Conservation (phyloP, 352 stramenopile species). For the Aphanomyces euteiches region DNA sequence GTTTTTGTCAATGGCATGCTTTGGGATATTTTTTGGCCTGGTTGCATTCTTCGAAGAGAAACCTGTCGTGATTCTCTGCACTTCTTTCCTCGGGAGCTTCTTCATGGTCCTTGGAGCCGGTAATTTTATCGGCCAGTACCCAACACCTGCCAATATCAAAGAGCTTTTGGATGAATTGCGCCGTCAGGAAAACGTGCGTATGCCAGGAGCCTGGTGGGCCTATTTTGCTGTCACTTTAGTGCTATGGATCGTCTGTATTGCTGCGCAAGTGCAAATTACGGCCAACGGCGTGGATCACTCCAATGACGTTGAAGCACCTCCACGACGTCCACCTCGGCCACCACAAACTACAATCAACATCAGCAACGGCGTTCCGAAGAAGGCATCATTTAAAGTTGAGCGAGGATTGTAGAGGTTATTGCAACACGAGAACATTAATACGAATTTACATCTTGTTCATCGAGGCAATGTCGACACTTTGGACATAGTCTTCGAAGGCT, state of each 20-base stretch:
- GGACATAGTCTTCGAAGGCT: constrained; percentile 78
- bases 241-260: constrained; percentile 1
- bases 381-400: not conserved
- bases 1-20: constrained; percentile 8
- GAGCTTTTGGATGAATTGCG: not conserved
- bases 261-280: constrained; percentile 5
- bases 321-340: not conserved
- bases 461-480: constrained; percentile 76
- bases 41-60: constrained; percentile 22
- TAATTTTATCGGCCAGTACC: constrained; percentile 24
- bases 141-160: constrained; percentile 14
- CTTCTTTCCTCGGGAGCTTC: constrained; percentile 17
- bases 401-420: not conserved
- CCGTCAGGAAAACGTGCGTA: not conserved
- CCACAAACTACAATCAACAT: not conserved
- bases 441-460: constrained; percentile 85
- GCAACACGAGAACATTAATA: constrained; percentile 1
- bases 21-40: not conserved
- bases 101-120: constrained; percentile 24
- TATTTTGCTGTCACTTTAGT: constrained; percentile 24
- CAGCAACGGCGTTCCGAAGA: not conserved
- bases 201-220: constrained; percentile 19
- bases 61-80: constrained; percentile 19
- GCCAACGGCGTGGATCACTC: not conserved
- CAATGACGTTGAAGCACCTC: not conserved